Conservation (phyloP, 1,284 basidiomycete species). For the Athelia psychrophila region DNA sequence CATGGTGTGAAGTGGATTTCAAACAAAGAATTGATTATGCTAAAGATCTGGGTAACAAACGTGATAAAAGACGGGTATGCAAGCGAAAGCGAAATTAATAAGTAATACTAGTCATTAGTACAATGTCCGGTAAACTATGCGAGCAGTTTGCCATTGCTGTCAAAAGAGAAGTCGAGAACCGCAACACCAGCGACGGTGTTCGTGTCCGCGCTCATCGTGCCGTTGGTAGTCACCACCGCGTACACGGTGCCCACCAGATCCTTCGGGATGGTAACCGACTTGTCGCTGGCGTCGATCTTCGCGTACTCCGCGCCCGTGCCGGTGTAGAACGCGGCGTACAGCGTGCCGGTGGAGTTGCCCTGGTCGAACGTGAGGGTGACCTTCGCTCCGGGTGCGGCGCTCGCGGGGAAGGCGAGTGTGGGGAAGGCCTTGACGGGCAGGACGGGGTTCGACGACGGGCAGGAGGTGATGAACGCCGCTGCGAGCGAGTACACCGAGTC, state of each 20-base stretch:
- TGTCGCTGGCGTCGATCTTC: conserved; percentile 18
- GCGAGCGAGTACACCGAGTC: conserved; percentile 46
- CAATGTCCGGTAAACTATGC: too few relatives aligned
- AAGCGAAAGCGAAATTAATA: too few relatives aligned
- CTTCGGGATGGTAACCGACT: conserved; percentile 27
- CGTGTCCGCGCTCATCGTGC: conserved; percentile 29
- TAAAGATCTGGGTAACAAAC: too few relatives aligned
- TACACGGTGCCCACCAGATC: conserved; percentile 31
- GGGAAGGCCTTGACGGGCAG: conserved; percentile 41
- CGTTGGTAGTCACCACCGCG: conserved; percentile 28
- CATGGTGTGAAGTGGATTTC: too few relatives aligned
- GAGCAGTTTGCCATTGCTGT: too few relatives aligned
- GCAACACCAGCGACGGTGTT: conserved; percentile 46
- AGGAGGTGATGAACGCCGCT: conserved; percentile 40
- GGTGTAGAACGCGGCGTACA: conserved; percentile 37
- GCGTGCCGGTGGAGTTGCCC: not conserved
- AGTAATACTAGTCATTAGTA: too few relatives aligned
- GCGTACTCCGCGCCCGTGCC: conserved; percentile 27
- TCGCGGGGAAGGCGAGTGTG: conserved; percentile 22
- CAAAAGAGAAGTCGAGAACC: conserved; percentile 33
- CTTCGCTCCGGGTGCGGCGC: conserved; percentile 5
- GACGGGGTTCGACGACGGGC: conserved; percentile 44
- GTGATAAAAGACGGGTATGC: too few relatives aligned
- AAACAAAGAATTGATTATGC: too few relatives aligned
- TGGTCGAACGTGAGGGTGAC: conserved; percentile 12